phyloP scores from a whole-genome alignment of 495 filamentous ascomycete genomes.

The Penicillium angulare region DNA sequence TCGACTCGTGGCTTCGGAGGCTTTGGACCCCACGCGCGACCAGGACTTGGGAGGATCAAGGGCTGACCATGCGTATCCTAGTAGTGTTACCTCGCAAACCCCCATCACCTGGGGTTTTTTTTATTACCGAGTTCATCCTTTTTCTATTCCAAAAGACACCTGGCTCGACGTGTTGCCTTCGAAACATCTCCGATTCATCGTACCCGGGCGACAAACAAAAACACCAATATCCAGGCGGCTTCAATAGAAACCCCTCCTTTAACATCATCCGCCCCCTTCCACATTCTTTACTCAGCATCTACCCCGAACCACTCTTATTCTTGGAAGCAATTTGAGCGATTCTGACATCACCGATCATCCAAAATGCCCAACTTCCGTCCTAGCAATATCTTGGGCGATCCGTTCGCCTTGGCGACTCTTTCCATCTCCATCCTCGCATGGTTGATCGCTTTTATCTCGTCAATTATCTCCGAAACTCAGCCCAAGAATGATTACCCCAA shows the following conservation, averaged over 20 bases:
- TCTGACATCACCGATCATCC: conserved; percentile 5
- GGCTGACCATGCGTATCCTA: conserved; percentile 7
- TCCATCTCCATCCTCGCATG: conserved; percentile 90
- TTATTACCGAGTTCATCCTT: not conserved
- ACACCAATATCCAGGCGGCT: not conserved
- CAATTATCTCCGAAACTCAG: conserved; percentile 68
- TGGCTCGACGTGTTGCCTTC: too few relatives aligned
- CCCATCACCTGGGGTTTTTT: not conserved
- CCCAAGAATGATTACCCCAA: conserved; percentile 60
- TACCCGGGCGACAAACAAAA: not conserved
- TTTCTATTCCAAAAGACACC: not conserved
- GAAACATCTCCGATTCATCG: too few relatives aligned
- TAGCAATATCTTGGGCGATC: conserved; percentile 91
- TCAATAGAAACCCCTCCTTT: conserved; percentile 6
- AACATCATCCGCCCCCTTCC: conserved; percentile 3
- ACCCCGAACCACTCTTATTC: not conserved
- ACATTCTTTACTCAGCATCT: not conserved
- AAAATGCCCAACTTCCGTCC: conserved; percentile 64
- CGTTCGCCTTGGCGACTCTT: conserved; percentile 91
- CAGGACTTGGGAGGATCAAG: not conserved
- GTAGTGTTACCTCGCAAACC: not conserved
- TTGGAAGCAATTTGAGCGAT: not conserved
- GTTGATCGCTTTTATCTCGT: conserved; percentile 86
- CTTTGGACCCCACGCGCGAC: conserved; percentile 1
- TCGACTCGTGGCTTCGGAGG: not conserved